Conservation (phyloP, 352 stramenopile species). For the Ophiocytium majus region DNA sequence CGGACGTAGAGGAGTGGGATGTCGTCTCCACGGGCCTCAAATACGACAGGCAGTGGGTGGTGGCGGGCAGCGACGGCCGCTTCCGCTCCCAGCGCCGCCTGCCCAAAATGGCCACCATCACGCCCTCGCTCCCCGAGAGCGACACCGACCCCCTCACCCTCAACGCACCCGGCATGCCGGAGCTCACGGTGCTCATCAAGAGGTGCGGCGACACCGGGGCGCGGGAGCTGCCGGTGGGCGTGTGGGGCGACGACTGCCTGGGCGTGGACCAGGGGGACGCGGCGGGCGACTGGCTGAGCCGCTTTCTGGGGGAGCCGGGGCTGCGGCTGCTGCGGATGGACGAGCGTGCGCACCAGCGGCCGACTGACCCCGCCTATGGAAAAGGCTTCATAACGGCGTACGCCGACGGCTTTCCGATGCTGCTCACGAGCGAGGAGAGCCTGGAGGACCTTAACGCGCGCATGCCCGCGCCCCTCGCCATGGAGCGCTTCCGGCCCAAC, state of each 20-base stretch:
- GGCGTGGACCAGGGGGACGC: constrained; percentile 50
- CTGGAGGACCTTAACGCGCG: constrained; percentile 54
- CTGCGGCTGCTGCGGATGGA: constrained; percentile 35
- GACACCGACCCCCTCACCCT: constrained; percentile 41
- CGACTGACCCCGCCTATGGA: constrained; percentile 41
- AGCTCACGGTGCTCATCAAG: constrained; percentile 33
- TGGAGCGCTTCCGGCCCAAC: constrained; percentile 55
- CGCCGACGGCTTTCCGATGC: constrained; percentile 48
- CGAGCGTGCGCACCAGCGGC: constrained; percentile 42
- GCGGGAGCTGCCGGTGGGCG: constrained; percentile 23
- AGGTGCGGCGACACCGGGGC: not conserved
- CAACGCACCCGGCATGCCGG: constrained; percentile 23
- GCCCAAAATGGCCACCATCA: constrained; percentile 51
- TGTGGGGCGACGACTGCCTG: constrained; percentile 45
- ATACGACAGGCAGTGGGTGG: constrained; percentile 49
- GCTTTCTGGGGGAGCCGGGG: constrained; percentile 30
- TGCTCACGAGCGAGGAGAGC: constrained; percentile 45
- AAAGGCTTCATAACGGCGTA: constrained; percentile 44
- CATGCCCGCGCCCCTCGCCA: constrained; percentile 33
- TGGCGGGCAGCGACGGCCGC: constrained; percentile 36
- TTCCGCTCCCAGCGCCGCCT: constrained; percentile 47
- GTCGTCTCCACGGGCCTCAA: constrained; percentile 35
- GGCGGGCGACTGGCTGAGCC: constrained; percentile 34
- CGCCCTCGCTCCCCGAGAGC: constrained; percentile 41
- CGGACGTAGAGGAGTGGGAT: constrained; percentile 30